A percentile compares a stretch with the other conserved stretches of the same genome.
These are phyloP conservation scores for Garcileccinum viscosum DNA, from an alignment of 1,284 basidiomycete genomes.

Conservation along the genomic window DNA sequence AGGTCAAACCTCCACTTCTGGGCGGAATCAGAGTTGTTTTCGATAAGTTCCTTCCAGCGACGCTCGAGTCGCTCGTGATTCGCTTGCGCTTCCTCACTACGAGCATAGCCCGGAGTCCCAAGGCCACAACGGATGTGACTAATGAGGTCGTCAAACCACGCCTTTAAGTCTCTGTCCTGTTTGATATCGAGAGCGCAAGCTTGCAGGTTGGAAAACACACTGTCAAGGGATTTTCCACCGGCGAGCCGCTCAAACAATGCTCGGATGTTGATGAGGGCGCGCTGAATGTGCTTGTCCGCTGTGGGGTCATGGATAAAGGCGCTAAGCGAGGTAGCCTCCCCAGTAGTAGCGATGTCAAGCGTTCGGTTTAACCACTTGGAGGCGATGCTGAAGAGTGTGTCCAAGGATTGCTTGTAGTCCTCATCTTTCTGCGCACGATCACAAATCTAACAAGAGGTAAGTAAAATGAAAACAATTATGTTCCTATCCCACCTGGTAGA, in stretches of 20 bases:
- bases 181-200: slow-evolving; percentile 51
- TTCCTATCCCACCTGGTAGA: slow-evolving; percentile 50
- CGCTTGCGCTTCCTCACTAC: slow-evolving; percentile 51
- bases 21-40: slow-evolving; percentile 48
- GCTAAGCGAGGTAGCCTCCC: slow-evolving; percentile 48
- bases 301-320: slow-evolving; percentile 64
- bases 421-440: slow-evolving; percentile 66
- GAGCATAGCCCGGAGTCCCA: slow-evolving; percentile 55
- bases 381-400: slow-evolving; percentile 59
- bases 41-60: slow-evolving; percentile 56
- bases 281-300: slow-evolving; percentile 59
- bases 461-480: background rate
- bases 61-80: slow-evolving; percentile 50
- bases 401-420: slow-evolving; percentile 59
- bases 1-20: slow-evolving; percentile 59
- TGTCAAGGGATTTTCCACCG: slow-evolving; percentile 50
- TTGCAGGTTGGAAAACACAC: slow-evolving; percentile 46
- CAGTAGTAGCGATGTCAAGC: slow-evolving; percentile 53
- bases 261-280: slow-evolving; percentile 52
- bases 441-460: slow-evolving; percentile 51
- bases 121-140: slow-evolving; percentile 51
- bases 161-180: slow-evolving; percentile 52
- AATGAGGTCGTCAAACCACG: slow-evolving; percentile 58
- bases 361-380: slow-evolving; percentile 62
- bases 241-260: slow-evolving; percentile 57